Percentiles rank a stretch among this genome's conserved stretches.
Evolutionary conservation across 495 filamentous ascomycete genomes (phyloP).

Genomic region (Hyphodiscus hymeniophilus): DNA sequence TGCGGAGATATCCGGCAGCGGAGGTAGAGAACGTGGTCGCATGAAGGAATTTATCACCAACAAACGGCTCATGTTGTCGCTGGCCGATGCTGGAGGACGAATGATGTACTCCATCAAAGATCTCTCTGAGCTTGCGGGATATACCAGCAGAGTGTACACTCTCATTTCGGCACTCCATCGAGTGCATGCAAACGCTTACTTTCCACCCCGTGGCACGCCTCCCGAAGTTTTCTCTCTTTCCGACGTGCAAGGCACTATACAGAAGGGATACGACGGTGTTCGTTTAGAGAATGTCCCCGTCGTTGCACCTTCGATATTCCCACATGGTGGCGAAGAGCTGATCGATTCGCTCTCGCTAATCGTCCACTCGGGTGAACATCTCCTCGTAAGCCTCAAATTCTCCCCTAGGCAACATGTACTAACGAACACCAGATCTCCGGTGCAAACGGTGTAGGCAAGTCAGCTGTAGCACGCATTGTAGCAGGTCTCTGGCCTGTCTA

Average conservation of each 20-base stretch:
- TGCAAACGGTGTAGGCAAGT: conserved; percentile 92
- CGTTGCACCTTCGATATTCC: conserved; percentile 76
- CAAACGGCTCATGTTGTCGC: conserved; percentile 94
- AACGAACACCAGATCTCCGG: conserved; percentile 59
- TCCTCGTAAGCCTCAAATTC: conserved; percentile 44
- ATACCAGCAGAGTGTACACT: conserved; percentile 92
- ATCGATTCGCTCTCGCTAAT: conserved; percentile 80
- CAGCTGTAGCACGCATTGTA: conserved; percentile 77
- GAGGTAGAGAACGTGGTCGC: conserved; percentile 64
- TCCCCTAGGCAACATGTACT: not conserved
- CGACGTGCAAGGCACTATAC: conserved; percentile 85
- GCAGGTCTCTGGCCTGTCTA: conserved; percentile 97
- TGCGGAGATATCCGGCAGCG: conserved; percentile 32
- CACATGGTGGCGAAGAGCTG: conserved; percentile 84
- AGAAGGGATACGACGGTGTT: conserved; percentile 91
- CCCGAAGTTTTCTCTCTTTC: conserved; percentile 80
- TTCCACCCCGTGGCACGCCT: conserved; percentile 52
- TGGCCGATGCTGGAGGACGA: conserved; percentile 90
- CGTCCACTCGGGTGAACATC: conserved; percentile 81
- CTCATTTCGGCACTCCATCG: conserved; percentile 91
- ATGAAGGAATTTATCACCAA: conserved; percentile 99
- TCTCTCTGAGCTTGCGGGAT: conserved; percentile 88
- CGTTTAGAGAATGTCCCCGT: conserved; percentile 90
- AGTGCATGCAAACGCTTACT: conserved; percentile 85
- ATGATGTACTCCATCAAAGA: conserved; percentile 99